phyloP scores from a whole-genome alignment of 2,329 filamentous ascomycete species.

The Fusarium citri region DNA sequence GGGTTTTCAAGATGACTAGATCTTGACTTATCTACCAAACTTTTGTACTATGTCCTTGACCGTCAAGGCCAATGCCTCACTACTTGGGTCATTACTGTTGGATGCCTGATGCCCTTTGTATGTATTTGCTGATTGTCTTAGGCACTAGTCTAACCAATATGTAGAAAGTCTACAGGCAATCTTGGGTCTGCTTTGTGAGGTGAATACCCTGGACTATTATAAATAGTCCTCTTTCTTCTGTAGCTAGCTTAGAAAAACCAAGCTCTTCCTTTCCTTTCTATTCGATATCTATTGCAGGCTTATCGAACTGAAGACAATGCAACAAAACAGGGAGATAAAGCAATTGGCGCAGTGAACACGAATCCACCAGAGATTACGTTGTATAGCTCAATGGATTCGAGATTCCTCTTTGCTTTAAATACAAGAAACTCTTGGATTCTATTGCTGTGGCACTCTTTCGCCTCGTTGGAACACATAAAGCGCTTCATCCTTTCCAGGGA shows the following conservation, averaged over 20 bases:
- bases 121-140: no score
- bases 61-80: not conserved
- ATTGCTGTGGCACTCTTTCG: constrained; percentile 49
- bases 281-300: no score
- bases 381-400: not conserved
- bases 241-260: no score
- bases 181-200: no score
- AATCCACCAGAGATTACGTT: not conserved
- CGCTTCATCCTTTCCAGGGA: constrained; percentile 81
- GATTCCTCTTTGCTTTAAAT: not conserved
- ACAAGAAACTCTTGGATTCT: not conserved
- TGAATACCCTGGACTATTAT: no score
- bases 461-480: constrained; percentile 73
- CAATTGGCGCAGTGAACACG: not conserved
- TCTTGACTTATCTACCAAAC: not conserved
- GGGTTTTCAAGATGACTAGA: not conserved
- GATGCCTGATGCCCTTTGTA: no score
- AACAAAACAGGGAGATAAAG: not conserved
- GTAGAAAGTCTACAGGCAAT: no score
- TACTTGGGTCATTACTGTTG: not conserved
- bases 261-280: no score
- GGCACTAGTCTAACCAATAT: no score
- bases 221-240: no score
- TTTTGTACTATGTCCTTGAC: not conserved
- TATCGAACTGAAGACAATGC: not conserved